A percentile compares a stretch with the other conserved stretches of the same genome.
phyloP scores from a whole-genome alignment of 2,329 filamentous ascomycete species.

The Uncinocarpus reesii region DNA sequence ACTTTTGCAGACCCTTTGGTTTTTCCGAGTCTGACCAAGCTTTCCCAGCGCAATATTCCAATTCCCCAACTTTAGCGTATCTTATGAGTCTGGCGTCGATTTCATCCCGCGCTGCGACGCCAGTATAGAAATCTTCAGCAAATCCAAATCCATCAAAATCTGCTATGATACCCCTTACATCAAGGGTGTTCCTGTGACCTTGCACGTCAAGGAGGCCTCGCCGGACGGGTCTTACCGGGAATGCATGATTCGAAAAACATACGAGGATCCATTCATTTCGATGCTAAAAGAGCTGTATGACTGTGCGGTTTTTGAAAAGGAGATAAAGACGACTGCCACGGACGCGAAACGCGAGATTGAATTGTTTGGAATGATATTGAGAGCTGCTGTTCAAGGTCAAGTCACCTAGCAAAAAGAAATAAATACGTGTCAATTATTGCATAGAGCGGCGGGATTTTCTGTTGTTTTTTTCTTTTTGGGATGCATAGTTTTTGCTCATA shows the following conservation, averaged over 20 bases:
- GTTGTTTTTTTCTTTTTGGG: too few relatives aligned
- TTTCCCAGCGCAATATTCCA: conserved; percentile 27
- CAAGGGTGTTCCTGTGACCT: conserved; percentile 47
- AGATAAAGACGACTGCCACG: conserved; percentile 33
- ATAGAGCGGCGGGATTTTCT: too few relatives aligned
- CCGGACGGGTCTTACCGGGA: conserved; percentile 34
- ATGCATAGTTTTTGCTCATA: background rate
- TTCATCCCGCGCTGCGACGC: conserved; percentile 35
- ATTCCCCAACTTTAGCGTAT: conserved; percentile 40
- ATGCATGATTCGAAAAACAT: conserved; percentile 36
- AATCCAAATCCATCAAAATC: conserved; percentile 44
- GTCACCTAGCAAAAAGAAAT: background rate
- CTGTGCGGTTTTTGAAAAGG: conserved; percentile 30
- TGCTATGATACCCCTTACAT: conserved; percentile 50
- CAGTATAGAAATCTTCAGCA: conserved; percentile 38
- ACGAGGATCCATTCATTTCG: conserved; percentile 39
- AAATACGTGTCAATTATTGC: background rate
- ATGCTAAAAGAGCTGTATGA: conserved; percentile 36
- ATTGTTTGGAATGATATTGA: conserved; percentile 32
- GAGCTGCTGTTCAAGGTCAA: conserved; percentile 17
- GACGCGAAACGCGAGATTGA: conserved; percentile 37
- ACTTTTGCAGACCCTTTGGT: conserved; percentile 13
- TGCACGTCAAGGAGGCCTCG: conserved; percentile 39
- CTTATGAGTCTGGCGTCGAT: conserved; percentile 49
- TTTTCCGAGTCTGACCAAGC: conserved; percentile 10